These are phyloP conservation scores for Papiliotrema flavescens DNA, from an alignment of 1,284 basidiomycete genomes.

Conservation along the genomic window DNA sequence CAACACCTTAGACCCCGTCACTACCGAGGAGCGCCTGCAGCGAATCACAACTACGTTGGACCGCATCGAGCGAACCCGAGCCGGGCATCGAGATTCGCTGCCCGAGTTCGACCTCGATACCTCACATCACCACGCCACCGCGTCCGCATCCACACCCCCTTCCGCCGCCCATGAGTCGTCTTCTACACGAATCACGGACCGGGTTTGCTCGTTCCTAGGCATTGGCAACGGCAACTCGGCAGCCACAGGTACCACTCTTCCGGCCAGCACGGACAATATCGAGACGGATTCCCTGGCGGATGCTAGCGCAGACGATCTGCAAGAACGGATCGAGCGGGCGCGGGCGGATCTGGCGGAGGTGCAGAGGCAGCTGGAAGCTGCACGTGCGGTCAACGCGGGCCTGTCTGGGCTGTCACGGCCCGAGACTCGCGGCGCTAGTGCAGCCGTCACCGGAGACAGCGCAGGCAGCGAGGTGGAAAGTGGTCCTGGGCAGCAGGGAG, in stretches of 20 bases:
- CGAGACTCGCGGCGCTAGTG: neutral
- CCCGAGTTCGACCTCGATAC: too few species aligned
- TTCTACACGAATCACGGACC: neutral
- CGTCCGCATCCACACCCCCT: conserved; percentile 5
- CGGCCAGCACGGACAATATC: neutral
- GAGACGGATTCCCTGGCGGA: neutral
- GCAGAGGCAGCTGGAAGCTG: conserved; percentile 9
- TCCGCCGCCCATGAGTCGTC: neutral
- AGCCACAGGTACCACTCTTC: neutral
- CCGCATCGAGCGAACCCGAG: too few species aligned
- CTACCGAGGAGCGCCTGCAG: conserved; percentile 14
- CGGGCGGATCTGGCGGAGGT: conserved; percentile 10
- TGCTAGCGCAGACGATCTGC: neutral
- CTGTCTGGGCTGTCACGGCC: neutral
- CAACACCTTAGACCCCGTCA: conserved; percentile 3
- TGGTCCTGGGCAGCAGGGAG: neutral
- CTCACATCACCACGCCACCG: too few species aligned
- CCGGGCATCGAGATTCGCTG: too few species aligned
- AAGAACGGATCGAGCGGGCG: conserved; percentile 5
- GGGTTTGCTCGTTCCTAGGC: neutral
- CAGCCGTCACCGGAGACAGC: neutral
- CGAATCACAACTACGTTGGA: conserved; percentile 8
- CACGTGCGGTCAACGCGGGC: neutral
- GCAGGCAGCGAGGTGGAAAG: neutral
- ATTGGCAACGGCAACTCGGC: neutral